A percentile compares a stretch with the other conserved stretches of the same genome.
Conservation (phyloP, 2,329 filamentous ascomycete genomes). For the Hypoxylon sp. region DNA sequence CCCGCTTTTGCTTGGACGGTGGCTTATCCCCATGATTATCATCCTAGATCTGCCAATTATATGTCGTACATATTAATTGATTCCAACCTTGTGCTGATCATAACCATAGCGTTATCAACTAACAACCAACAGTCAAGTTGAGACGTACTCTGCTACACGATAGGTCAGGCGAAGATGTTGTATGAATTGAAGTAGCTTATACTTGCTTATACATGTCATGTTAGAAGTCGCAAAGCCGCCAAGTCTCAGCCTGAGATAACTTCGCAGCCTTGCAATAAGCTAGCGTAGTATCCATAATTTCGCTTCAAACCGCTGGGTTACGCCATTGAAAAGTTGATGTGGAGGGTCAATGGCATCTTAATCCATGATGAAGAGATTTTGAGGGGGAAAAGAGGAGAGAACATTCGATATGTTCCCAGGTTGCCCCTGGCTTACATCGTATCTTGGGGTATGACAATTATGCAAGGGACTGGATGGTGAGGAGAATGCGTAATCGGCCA, state of each 20-base stretch:
- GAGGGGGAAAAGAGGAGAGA: slow-evolving; percentile 17
- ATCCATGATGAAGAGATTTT: slow-evolving; percentile 31
- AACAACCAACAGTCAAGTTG: slow-evolving; percentile 13
- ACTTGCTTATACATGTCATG: slow-evolving; percentile 23
- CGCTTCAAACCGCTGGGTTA: slow-evolving; percentile 43
- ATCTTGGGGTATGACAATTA: slow-evolving; percentile 53
- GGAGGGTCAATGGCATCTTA: slow-evolving; percentile 42
- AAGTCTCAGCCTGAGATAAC: slow-evolving; percentile 25
- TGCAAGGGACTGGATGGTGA: slow-evolving; percentile 51
- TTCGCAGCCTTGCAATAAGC: slow-evolving; percentile 44
- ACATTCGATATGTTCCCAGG: slow-evolving; percentile 37
- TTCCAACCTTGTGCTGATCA: slow-evolving; percentile 16
- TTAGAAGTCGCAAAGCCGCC: not conserved
- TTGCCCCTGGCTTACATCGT: slow-evolving; percentile 40
- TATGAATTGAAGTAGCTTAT: slow-evolving; percentile 15
- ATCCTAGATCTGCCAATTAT: slow-evolving; percentile 15
- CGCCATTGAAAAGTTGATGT: slow-evolving; percentile 31
- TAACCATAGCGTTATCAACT: slow-evolving; percentile 1
- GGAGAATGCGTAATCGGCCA: slow-evolving; percentile 45
- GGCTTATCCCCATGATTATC: slow-evolving; percentile 20
- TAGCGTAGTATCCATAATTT: slow-evolving; percentile 51
- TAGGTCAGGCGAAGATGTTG: slow-evolving; percentile 5
- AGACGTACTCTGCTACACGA: slow-evolving; percentile 5
- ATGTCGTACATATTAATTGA: slow-evolving; percentile 7
- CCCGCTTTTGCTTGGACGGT: slow-evolving; percentile 17